phyloP scores from a whole-genome alignment of 1,284 basidiomycete genomes.

The Tilletia horrida region DNA sequence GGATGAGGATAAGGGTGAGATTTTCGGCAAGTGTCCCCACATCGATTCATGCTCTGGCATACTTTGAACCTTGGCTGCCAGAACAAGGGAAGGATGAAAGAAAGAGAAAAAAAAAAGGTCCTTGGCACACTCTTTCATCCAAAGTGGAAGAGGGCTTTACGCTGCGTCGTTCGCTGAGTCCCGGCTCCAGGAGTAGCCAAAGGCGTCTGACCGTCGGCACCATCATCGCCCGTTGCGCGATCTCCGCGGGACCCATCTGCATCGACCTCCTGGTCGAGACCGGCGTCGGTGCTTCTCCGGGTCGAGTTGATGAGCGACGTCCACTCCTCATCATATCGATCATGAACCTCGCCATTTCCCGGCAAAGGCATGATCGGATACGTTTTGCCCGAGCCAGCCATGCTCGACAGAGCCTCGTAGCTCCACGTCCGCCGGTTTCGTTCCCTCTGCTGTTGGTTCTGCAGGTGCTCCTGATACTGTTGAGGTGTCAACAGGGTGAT shows the following conservation, averaged over 20 bases:
- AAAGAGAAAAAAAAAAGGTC: too few relatives aligned
- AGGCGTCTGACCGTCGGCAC: conserved; percentile 27
- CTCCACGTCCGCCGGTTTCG: conserved; percentile 29
- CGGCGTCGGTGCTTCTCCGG: neutral
- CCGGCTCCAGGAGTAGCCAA: neutral
- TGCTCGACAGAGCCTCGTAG: conserved; percentile 35
- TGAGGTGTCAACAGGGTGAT: conserved; percentile 17
- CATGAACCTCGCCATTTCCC: conserved; percentile 39
- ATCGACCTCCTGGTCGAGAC: too few relatives aligned
- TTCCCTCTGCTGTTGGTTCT: conserved; percentile 15
- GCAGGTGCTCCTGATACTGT: conserved; percentile 18
- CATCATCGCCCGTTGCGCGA: neutral
- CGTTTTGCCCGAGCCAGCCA: conserved; percentile 30
- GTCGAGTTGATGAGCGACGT: conserved; percentile 7
- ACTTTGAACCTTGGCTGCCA: too few relatives aligned
- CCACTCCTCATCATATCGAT: conserved; percentile 44
- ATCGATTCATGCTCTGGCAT: too few relatives aligned
- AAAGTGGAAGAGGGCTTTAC: conserved; percentile 46
- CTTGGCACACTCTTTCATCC: conserved; percentile 7
- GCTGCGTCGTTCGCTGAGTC: conserved; percentile 20
- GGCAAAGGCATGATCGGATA: conserved; percentile 44
- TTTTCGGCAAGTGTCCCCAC: too few relatives aligned
- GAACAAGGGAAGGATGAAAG: too few relatives aligned
- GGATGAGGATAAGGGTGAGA: too few relatives aligned
- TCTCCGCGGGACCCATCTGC: too few relatives aligned